Evolutionary conservation across 805 yeast genomes (phyloP), one percentile per base, ranked within the genome.

Genomic region (Diddensiella transvaalensis): DNA sequence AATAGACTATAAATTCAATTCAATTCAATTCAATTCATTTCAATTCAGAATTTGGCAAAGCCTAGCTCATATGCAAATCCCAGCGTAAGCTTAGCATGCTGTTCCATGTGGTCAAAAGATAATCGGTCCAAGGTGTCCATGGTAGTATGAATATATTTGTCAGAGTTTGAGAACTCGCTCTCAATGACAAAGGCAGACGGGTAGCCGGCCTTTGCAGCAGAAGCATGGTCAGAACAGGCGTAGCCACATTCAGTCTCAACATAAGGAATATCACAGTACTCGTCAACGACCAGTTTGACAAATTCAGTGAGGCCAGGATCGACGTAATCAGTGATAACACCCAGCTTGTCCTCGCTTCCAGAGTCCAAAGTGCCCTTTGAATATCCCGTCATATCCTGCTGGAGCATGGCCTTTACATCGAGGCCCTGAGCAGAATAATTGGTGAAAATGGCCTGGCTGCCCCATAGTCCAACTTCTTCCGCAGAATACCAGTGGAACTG

Each of bases 401-500:
- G 96, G 35, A 91, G 71, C 93, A 89, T 84, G 3, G 90, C 89
- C 24, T 81, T 76, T 19, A 91, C 88, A 4, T 74, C 69, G 41
- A 68, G 69, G 24, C 71, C 69, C n/a, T 70, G 59, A 15, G 62
- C 57, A 8, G 68, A 62, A 60, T 85, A 85, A 22, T 68, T 64
- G 6, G 77, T 66, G 64, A 86, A 87, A 8, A 91, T 78, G 52
- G 86, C 96, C 54, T 80, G 75, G 3, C 96, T 87, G 1, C 98
- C 98, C 46, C 87, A 71, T 48, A 87, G 70, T 0, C 96, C 97
- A 51, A 87, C 89, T 73, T 91, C 98, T 70, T 91, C 98, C 1
- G 96, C 98, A 22, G 95, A 79, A 70, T 88, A 91, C 74, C 88
- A 91, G 68, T 91, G 98, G 71, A 91, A 90, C 64, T 91, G 96